phyloP scores from a whole-genome alignment of 2,329 filamentous ascomycete species.

The Gyromitra esculenta region DNA sequence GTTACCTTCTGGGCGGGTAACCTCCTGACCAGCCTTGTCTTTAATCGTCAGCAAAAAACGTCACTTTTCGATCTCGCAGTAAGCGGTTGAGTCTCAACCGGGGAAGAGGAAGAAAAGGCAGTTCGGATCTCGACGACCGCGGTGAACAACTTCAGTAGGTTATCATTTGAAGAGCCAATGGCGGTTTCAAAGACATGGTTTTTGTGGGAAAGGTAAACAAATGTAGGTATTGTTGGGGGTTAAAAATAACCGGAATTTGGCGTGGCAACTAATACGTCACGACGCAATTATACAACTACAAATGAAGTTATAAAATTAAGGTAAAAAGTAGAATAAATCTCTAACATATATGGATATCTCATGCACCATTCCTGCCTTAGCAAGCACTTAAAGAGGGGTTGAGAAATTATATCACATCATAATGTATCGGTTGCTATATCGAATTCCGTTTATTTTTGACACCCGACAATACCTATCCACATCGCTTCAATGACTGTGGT shows the following conservation, averaged over 20 bases:
- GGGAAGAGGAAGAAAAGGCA: slow-evolving; percentile 32
- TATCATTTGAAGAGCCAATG: slow-evolving; percentile 33
- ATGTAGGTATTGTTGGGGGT: slow-evolving; percentile 12
- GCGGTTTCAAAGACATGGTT: neutral
- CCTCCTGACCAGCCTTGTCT: slow-evolving; percentile 35
- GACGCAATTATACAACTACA: too few species aligned
- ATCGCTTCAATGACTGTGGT: slow-evolving; percentile 19
- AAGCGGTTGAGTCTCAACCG: slow-evolving; percentile 34
- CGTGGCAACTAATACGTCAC: too few species aligned
- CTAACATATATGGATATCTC: too few species aligned
- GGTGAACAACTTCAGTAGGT: slow-evolving; percentile 19
- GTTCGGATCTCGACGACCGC: slow-evolving; percentile 28
- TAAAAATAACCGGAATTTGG: too few species aligned
- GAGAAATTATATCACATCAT: too few species aligned
- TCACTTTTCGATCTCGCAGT: slow-evolving; percentile 28
- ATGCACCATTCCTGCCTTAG: too few species aligned
- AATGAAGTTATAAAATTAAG: too few species aligned
- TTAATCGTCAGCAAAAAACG: slow-evolving; percentile 46
- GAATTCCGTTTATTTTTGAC: too few species aligned
- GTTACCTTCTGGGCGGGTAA: slow-evolving; percentile 42
- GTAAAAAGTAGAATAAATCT: too few species aligned
- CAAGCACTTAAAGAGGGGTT: too few species aligned
- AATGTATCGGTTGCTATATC: too few species aligned
- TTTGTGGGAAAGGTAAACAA: slow-evolving; percentile 8
- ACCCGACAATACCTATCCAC: neutral